Evolutionary conservation across 2,329 filamentous ascomycete species (phyloP), one percentile per base, ranked within the genome.

Genomic region (Aspergillus fumigatus): DNA sequence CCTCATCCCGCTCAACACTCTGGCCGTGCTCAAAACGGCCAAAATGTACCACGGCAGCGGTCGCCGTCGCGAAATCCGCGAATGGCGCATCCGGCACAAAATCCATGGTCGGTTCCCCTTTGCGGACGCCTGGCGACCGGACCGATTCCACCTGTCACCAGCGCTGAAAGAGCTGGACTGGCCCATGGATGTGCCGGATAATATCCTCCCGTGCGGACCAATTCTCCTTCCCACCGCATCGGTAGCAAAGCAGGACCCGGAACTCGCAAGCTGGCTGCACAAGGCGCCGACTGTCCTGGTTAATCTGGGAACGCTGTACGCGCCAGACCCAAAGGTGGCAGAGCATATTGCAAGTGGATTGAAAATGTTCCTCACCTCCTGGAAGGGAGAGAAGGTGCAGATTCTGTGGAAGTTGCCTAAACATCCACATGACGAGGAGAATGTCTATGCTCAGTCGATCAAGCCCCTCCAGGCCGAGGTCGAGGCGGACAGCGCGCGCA

Each of bases 201-300:
- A 80, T 50, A 67, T 82, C 9, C 67, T 73, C 1, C 63, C 73
- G 1, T 81, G 79, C 55, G 80, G 80, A 0, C 81, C 80, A 0
- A 80, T 83, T 10, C 61, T 80, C 3, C 68, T 76, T 0, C 62
- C 67, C 0, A 67, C 69, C 1, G 53, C 61, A 0, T 55, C 73
- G 0, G 68, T 80, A 0, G 49, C 64, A 11, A 66, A 75, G 17
- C 67, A 73, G 2, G 77, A 81, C 32, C 68, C 75, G 0, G 70
- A 75, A n/a, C 65, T 83, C 8, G 63, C 66, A 1, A 47, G 48
- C 1, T 83, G 80, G 81, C 67, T 82, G 3, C 59, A 63, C 0
- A 62, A 66, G 2, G 72, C 69, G 0, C 76, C 77, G 2, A 82
- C 79, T 0, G 65, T 83, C 0, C 72, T 80, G n/a, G 70, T 83